These are phyloP conservation scores for Solanum hybrid DNA, from an alignment of 305 asterid genomes.

Conservation along the genomic window DNA sequence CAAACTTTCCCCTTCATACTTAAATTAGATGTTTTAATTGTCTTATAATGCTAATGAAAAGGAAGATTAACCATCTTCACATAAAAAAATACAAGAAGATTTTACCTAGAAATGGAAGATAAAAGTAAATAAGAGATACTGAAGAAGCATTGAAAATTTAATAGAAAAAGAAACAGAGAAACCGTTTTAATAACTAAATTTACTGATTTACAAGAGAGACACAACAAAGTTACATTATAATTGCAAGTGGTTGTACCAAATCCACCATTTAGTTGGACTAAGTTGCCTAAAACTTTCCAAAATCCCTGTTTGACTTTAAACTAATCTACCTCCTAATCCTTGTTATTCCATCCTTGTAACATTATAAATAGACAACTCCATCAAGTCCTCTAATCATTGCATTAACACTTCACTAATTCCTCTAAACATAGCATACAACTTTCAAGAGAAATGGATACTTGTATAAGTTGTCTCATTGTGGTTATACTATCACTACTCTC, in stretches of 20 bases:
- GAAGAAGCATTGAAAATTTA: neutral
- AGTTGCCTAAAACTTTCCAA: slow-evolving; percentile 3
- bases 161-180: neutral
- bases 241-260: neutral
- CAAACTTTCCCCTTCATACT: too few relatives aligned
- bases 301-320: neutral
- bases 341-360: neutral
- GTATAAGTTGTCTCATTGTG: neutral
- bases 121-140: neutral
- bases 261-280: slow-evolving; percentile 10
- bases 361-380: neutral
- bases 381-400: neutral
- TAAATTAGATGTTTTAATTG: too few relatives aligned
- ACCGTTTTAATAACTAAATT: neutral
- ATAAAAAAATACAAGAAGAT: neutral
- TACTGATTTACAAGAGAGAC: neutral
- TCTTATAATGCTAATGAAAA: too few relatives aligned
- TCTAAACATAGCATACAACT: neutral
- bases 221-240: neutral
- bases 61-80: neutral
- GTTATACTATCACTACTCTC: slow-evolving; percentile 7
- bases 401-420: neutral
- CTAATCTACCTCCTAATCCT: neutral
- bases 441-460: neutral
- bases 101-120: neutral